Base-by-base conservation (phyloP, 2,329 filamentous ascomycete species). In the Epichloe amarillans region DNA sequence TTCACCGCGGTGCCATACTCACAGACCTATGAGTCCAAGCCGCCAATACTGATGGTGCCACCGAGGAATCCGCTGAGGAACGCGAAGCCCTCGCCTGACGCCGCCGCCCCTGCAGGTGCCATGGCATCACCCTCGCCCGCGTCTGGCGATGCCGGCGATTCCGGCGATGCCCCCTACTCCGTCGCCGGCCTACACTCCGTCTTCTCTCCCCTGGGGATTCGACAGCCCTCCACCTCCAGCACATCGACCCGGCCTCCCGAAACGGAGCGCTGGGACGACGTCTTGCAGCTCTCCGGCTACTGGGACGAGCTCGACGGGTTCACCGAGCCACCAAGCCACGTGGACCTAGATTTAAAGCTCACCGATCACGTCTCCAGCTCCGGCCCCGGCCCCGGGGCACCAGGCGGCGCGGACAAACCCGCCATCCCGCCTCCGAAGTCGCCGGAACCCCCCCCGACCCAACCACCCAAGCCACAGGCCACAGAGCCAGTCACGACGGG, bases 271-370 rank as follows among this genome's bases (percentile, higher is more conserved):
- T 36, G 23, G 37, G 38, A 37, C 8, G 38, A 42, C 19, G 15
- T 39, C 8, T 14, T 42, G 2, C 39, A 30, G 3, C 19, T 49
- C 30, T 42, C 47, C 4, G 47, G 47, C 15, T 49, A 49, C 47
- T 42, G 47, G 39, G 47, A 49, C 17, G 39, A 43, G 39, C 47
- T 49, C n/a, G 47, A 49, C 5, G 47, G 43, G 39, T 49, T 49
- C 38, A 19, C 30, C 30, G 39, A 49, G 39, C 5, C 21, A 11
- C 35, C 47, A 4, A 17, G 36, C 14, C 12, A 21, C 26, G 7
- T 8, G 10, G 39, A 3, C 0, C 26, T 26, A 8, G 8, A 30
- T 1, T 0, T 30, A 0, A 10, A 30, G 26, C 26, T 30, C 26
- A 30, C 26, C 26, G 26, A 8, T 8, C 26, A 30, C 3, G 3